Base-by-base conservation (phyloP, 1,284 basidiomycete species). In the Apiotrichum gracile region DNA sequence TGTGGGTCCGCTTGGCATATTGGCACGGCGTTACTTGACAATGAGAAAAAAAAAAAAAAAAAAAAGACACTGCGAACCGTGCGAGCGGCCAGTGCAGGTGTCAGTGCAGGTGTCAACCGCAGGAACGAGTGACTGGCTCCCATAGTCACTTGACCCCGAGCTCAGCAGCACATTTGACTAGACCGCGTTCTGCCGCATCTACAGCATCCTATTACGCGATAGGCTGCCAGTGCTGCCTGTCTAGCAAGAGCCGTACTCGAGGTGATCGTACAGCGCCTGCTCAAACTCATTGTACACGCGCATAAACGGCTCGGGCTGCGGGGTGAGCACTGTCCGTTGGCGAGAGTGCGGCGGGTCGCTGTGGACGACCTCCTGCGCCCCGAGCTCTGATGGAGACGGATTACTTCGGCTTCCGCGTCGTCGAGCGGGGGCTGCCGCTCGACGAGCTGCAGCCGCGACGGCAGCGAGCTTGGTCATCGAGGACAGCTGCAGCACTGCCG, bases 391-490 rank as follows among this genome's bases (percentile, higher is more conserved):
- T n/a, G 70, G 3, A 64, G 54, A 41, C 64, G 52, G 41, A 45
- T 57, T 25, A 55, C 59, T 9, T 71, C 27, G 17, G 59, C 45
- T 6, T 60, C 60, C 5, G 55, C 37, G 49, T 61, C 61, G 49
- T 70, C 64, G 14, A 71, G 55, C 7, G 55, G 50, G 19, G 66
- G 49, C 16, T 66, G 64, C 9, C 55, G 58, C 29, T 70, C 70
- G 13, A 68, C 58, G 0, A 70, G 60, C 42, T 68, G 69, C 5
- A 67, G 60, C 19, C 2, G 68, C 66, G 26, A 71, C 51, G n/a
- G 59, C 56, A 3, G 66, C 60, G 6, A 70, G 55, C 55, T 70
- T 72, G 31, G 65, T 64, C 57, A 61, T 63, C 7, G 68, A 70
- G 46, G 57, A 64, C n/a, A 69, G 52, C 64, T 64, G 65, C 27